Base-by-base conservation (phyloP, 2,329 filamentous ascomycete genomes). In the Hypomyces rosellus region DNA sequence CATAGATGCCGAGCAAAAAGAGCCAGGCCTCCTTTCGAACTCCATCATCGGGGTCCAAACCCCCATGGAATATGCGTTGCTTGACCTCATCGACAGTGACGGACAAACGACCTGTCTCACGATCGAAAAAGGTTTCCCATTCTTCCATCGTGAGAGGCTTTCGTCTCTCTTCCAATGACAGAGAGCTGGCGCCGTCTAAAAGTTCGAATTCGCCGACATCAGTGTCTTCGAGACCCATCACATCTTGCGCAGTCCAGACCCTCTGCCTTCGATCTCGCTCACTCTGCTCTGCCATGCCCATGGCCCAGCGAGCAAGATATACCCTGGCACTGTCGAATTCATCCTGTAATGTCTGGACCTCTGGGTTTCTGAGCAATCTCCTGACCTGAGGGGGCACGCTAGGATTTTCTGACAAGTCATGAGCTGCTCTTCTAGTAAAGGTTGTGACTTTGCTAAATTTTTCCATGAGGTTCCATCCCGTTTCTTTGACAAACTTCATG, bases 221-320 rank as follows among this genome's bases (percentile, higher is more conserved):
- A 30, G 89, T 96, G 57, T 96, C 87, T 65, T 99, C 95, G 65
- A 95, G 86, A 61, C 95, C 91, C 61, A 97, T 75, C 4, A 96
- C 86, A 69, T 99, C 93, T 56, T 84, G 85, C 1, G 89, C 92
- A 0, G 91, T 96, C 88, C 90, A 99, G 63, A 96, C 91, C 43
- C 91, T 78, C 66, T 91, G 86, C 46, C 84, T 88, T 20, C 86
- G 77, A 60, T 99, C 93, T 37, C 84, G 78, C 63, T 99, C 93
- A 61, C 91, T 92, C 71, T 99, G 93, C 66, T 99, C 95, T 0
- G 93, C 91, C 56, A 99, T 96, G 7, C 90, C 90, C 93, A 99
- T 97, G 2, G 93, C 93, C 93, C 93, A 99, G 55, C 93, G 80
- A 18, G 93, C 93, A 37, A 99, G 77, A 64, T 99, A 99, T 53